Base-by-base conservation (phyloP, 441 rosid genomes). In the Pelargonium citronellum region DNA sequence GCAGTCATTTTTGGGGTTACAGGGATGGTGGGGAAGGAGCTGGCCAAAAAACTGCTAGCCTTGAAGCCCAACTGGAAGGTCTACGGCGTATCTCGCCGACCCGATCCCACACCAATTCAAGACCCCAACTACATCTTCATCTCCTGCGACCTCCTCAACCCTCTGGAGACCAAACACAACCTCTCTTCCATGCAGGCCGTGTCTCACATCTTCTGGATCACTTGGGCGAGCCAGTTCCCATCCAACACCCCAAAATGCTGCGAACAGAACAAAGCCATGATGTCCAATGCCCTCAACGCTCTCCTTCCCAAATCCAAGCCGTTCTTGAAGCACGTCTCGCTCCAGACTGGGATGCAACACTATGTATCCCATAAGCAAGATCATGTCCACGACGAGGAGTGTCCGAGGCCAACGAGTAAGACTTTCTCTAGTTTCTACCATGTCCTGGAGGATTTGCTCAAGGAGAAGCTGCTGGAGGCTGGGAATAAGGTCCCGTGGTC, bases 281-380 rank as follows among this genome's bases (percentile, higher is more conserved):
- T 91, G 81, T 49, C 69, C 75, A 85, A 93, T 74, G 89, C 89
- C 76, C 75, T 93, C 75, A 78, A 83, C 70, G 84, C 82, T 12
- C 65, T 91, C 71, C 87, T 93, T 65, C 86, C 89, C 1, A 78
- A 62, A 27, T 82, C 89, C 0, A 80, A 82, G 60, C n/a, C n/a
- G 61, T 77, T 15, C 66, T n/a, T 93, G 71, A 88, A 83, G 81
- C 95, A 93, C 66, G 81, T 93, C 71, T 87, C 92, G 0, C 85
- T 93, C 2, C 98, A 93, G 64, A 91, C 96, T 0, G 98, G 97
- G 69, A 87, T 87, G 87, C 88, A 88, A 81, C 92, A 93, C 64
- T 91, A 93, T 34, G 82, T 85, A 5, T 84, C 96, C 7, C n/a
- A n/a, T n/a, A n/a, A n/a, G 72, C 75, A 64, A 71, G 64, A 68